These are phyloP conservation scores for Ceratocystiopsis brevicomis DNA, from an alignment of 2,329 filamentous ascomycete species.

Conservation along the genomic window DNA sequence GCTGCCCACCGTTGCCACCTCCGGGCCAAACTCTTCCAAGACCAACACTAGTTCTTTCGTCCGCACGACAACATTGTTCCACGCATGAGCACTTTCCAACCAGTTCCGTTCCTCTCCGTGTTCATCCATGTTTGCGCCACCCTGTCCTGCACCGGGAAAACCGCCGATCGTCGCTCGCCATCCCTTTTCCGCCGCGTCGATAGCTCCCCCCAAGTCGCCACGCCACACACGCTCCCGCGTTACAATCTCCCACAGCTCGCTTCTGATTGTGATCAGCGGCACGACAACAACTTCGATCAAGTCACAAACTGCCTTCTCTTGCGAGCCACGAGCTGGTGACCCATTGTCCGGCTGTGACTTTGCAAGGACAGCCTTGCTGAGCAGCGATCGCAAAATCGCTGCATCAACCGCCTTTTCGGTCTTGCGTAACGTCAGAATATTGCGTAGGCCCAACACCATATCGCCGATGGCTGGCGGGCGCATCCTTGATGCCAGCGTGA, in stretches of 20 bases:
- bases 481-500: constrained; percentile 67
- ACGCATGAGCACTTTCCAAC: constrained; percentile 41
- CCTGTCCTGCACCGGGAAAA: no score
- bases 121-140: no score
- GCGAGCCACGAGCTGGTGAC: constrained; percentile 35
- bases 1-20: constrained; percentile 47
- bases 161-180: constrained; percentile 51
- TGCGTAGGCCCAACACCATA: constrained; percentile 53
- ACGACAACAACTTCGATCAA: constrained; percentile 58
- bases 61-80: constrained; percentile 53
- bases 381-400: constrained; percentile 50
- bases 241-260: constrained; percentile 59
- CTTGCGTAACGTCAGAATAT: constrained; percentile 57
- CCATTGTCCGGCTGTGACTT: constrained; percentile 16
- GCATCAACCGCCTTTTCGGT: constrained; percentile 65
- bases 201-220: constrained; percentile 47
- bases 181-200: constrained; percentile 74
- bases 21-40: constrained; percentile 59
- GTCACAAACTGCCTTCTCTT: constrained; percentile 43
- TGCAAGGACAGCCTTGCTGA: constrained; percentile 47
- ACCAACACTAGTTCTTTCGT: constrained; percentile 68
- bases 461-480: constrained; percentile 57
- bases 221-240: constrained; percentile 56
- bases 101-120: constrained; percentile 25
- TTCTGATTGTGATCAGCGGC: constrained; percentile 66